These are phyloP conservation scores for Zygoascus sp. DNA, from an alignment of 1,139 yeast genomes.

Conservation along the genomic window DNA sequence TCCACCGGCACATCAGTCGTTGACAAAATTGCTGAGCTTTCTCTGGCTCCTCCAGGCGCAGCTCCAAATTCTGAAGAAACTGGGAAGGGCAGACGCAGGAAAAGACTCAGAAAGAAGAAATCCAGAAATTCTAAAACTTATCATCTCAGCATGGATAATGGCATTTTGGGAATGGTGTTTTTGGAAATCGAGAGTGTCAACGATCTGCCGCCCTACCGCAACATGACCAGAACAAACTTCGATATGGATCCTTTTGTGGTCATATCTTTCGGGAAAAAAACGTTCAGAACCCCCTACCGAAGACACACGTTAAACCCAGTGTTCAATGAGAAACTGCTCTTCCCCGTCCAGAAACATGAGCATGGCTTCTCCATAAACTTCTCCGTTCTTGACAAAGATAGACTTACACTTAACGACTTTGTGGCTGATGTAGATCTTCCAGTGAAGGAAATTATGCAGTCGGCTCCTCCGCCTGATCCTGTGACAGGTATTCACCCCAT, in stretches of 20 bases:
- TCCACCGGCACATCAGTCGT: too few relatives aligned
- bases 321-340: constrained; percentile 73
- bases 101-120: constrained; percentile 9
- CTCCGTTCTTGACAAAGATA: constrained; percentile 77
- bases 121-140: constrained; percentile 20
- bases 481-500: constrained; percentile 31
- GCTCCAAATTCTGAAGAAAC: background rate
- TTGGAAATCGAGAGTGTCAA: constrained; percentile 69
- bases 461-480: constrained; percentile 34
- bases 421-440: constrained; percentile 64
- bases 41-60: background rate
- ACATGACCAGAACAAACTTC: constrained; percentile 60
- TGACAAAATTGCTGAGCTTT: background rate
- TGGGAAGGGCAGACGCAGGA: constrained; percentile 3
- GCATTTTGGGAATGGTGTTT: constrained; percentile 67
- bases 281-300: constrained; percentile 81
- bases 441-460: constrained; percentile 44
- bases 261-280: constrained; percentile 82
- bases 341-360: constrained; percentile 71
- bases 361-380: constrained; percentile 60
- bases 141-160: constrained; percentile 39
- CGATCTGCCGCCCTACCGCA: constrained; percentile 39
- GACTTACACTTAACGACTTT: constrained; percentile 74
- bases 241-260: constrained; percentile 98
- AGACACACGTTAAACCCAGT: constrained; percentile 80